Conservation (phyloP, 192 early-diverging fungal genomes). For the Geosiphon pyriformis region DNA sequence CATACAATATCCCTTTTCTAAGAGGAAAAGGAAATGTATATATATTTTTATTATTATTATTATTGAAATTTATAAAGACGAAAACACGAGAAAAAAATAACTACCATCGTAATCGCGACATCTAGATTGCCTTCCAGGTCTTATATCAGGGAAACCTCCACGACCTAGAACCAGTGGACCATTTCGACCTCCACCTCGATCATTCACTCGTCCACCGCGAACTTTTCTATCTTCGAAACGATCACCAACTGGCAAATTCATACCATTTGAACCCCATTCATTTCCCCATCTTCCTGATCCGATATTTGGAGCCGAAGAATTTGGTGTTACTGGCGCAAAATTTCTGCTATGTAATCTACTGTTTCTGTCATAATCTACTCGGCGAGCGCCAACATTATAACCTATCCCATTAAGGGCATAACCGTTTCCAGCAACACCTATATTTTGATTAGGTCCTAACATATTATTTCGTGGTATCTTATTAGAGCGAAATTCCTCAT, state of each 20-base stretch:
- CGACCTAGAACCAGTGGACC: conserved; percentile 27
- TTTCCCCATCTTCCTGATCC: conserved; percentile 24
- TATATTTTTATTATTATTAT: neutral
- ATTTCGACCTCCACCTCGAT: conserved; percentile 41
- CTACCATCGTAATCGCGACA: conserved; percentile 78
- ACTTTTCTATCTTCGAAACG: conserved; percentile 28
- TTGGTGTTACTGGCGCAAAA: conserved; percentile 9
- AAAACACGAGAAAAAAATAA: neutral
- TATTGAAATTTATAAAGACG: neutral
- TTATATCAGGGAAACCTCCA: conserved; percentile 30
- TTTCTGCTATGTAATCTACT: conserved; percentile 8
- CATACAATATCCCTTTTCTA: conserved; percentile 76
- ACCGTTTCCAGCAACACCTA: neutral
- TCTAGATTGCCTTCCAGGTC: conserved; percentile 34
- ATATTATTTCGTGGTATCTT: conserved; percentile 24
- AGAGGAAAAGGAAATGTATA: conserved; percentile 6
- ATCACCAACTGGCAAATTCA: conserved; percentile 15
- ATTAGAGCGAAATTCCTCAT: conserved; percentile 25
- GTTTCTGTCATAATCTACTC: conserved; percentile 16
- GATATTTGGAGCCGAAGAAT: conserved; percentile 13
- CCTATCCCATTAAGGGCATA: conserved; percentile 16
- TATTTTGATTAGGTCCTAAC: conserved; percentile 1
- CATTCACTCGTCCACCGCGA: conserved; percentile 34
- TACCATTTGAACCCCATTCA: conserved; percentile 21
- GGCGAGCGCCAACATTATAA: conserved; percentile 1